Conservation (phyloP, 176 grass and related monocot species). For the Eragrostis curvula region DNA sequence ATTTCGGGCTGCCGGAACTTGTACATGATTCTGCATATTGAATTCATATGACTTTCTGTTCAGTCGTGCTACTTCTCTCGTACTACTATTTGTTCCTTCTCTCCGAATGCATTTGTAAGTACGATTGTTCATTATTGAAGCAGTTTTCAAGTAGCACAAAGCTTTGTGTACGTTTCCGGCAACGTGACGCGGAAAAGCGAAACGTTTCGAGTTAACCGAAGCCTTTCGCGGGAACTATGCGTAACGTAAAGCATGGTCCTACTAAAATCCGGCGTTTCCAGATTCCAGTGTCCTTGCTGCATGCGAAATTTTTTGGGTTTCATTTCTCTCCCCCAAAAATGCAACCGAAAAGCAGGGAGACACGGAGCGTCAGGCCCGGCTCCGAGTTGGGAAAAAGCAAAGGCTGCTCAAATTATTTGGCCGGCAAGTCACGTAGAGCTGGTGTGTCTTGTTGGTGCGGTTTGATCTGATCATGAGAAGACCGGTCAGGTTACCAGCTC, state of each 20-base stretch:
- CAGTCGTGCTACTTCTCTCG: too few relatives aligned
- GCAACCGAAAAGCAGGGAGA: not conserved
- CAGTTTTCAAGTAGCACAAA: not conserved
- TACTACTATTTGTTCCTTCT: too few relatives aligned
- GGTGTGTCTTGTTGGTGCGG: too few relatives aligned
- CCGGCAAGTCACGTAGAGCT: too few relatives aligned
- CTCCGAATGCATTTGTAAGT: not conserved
- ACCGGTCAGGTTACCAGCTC: not conserved
- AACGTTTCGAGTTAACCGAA: not conserved
- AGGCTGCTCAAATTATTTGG: too few relatives aligned
- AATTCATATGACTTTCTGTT: too few relatives aligned
- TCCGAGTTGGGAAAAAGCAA: too few relatives aligned
- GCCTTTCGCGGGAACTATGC: not conserved
- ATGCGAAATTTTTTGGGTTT: not conserved
- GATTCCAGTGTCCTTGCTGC: not conserved
- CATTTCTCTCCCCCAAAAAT: not conserved
- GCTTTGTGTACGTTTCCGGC: not conserved
- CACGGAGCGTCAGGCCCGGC: too few relatives aligned
- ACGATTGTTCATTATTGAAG: not conserved
- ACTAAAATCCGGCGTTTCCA: not conserved
- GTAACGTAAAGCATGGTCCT: not conserved
- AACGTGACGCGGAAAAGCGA: not conserved
- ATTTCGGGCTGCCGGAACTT: not conserved
- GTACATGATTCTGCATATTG: too few relatives aligned
- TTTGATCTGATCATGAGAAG: too few relatives aligned